Percentiles rank a stretch among this genome's conserved stretches.
phyloP scores from a whole-genome alignment of 441 rosid species.

The Aleurites moluccanus region DNA sequence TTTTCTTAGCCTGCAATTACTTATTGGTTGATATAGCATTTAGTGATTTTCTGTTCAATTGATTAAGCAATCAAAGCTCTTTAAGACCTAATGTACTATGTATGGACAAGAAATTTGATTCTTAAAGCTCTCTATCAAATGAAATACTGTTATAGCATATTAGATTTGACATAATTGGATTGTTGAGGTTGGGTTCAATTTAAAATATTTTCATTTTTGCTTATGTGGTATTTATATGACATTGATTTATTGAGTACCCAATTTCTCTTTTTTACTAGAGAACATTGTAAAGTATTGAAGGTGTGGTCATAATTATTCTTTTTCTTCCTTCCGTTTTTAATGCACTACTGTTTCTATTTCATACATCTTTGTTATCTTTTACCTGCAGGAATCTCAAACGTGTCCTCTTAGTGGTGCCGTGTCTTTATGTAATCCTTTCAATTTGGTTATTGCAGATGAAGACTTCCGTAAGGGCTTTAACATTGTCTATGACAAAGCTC shows the following conservation, averaged over 20 bases:
- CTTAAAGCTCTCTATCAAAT: not conserved
- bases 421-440: constrained; percentile 87
- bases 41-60: not conserved
- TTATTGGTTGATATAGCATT: not conserved
- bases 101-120: not conserved
- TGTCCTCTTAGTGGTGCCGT: constrained; percentile 80
- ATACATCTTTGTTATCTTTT: not conserved
- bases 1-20: too few species aligned
- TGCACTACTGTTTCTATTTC: constrained; percentile 5
- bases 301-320: not conserved
- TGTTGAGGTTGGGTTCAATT: not conserved
- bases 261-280: not conserved
- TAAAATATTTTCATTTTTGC: not conserved
- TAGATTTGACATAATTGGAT: not conserved
- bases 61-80: not conserved
- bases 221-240: not conserved
- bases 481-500: constrained; percentile 71
- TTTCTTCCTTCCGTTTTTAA: not conserved
- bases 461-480: constrained; percentile 87
- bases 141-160: not conserved
- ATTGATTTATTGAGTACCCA: not conserved
- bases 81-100: too few species aligned
- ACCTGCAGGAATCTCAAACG: constrained; percentile 60
- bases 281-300: not conserved
- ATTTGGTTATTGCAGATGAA: constrained; percentile 79